phyloP scores from a whole-genome alignment of 345 rosid species.

The Laguncularia racemosa region DNA sequence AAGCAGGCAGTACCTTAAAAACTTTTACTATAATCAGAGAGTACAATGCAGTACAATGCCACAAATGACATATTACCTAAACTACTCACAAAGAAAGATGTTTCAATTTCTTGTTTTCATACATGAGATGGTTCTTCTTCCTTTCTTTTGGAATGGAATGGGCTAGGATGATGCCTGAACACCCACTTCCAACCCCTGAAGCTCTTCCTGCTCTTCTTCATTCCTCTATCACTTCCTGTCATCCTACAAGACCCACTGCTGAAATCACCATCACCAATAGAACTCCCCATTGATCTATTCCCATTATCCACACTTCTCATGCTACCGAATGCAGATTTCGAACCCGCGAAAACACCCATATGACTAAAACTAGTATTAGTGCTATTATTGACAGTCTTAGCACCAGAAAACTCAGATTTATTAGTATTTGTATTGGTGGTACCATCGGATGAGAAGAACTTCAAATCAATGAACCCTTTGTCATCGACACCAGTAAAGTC shows the following conservation, averaged over 20 bases:
- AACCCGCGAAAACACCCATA: conserved; percentile 22
- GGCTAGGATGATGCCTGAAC: conserved; percentile 47
- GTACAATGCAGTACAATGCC: too few species aligned
- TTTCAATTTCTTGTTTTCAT: conserved; percentile 1
- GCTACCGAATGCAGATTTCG: conserved; percentile 49
- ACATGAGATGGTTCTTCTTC: conserved; percentile 2
- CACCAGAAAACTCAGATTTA: conserved; percentile 16
- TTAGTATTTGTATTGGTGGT: conserved; percentile 22
- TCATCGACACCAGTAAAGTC: conserved; percentile 69
- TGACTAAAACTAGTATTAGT: too few species aligned
- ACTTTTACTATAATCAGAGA: too few species aligned
- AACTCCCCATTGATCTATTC: conserved; percentile 21
- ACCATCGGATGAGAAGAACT: conserved; percentile 35
- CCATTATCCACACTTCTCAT: conserved; percentile 34
- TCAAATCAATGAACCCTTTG: conserved; percentile 80
- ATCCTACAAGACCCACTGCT: conserved; percentile 47
- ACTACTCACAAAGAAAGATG: too few species aligned
- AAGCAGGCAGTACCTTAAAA: too few species aligned
- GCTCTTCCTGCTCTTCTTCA: conserved; percentile 66
- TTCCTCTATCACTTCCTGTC: conserved; percentile 51
- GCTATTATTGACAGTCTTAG: conserved; percentile 7
- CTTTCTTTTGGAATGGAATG: conserved; percentile 12
- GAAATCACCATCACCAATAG: not conserved
- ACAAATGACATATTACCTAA: not conserved
- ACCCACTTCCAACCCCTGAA: conserved; percentile 97